These are phyloP conservation scores for Ganoderma leucocontextum DNA, from an alignment of 1,284 basidiomycete genomes.

Conservation along the genomic window DNA sequence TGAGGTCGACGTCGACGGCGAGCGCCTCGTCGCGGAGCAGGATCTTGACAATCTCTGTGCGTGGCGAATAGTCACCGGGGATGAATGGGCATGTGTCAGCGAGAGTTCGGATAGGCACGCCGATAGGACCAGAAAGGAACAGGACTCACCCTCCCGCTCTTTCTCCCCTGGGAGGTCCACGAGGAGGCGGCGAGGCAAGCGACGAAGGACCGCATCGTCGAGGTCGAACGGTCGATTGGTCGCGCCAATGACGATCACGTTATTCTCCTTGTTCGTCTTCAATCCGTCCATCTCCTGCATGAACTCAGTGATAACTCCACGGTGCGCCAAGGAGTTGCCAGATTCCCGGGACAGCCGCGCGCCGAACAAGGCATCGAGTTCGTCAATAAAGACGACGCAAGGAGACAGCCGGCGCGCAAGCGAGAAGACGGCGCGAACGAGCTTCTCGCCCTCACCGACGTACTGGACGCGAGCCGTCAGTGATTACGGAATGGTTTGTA, in stretches of 20 bases:
- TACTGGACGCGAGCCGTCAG: slow-evolving; percentile 59
- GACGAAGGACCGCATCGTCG: slow-evolving; percentile 86
- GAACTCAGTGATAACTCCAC: slow-evolving; percentile 90
- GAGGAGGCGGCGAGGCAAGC: slow-evolving; percentile 83
- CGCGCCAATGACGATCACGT: slow-evolving; percentile 93
- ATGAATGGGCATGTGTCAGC: slow-evolving; percentile 14
- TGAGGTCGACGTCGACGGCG: slow-evolving; percentile 73
- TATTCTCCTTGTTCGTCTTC: slow-evolving; percentile 80
- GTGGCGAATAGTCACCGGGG: slow-evolving; percentile 9
- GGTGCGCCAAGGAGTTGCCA: slow-evolving; percentile 85
- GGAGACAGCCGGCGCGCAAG: slow-evolving; percentile 89
- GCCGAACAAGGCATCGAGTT: slow-evolving; percentile 94
- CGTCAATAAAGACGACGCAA: slow-evolving; percentile 95
- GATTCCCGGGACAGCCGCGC: slow-evolving; percentile 86
- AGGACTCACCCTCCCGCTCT: slow-evolving; percentile 76
- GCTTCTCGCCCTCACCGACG: slow-evolving; percentile 95
- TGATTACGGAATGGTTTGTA: neutral
- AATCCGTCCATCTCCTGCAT: slow-evolving; percentile 99
- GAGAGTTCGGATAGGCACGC: slow-evolving; percentile 20
- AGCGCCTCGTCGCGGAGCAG: slow-evolving; percentile 81
- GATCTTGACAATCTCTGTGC: slow-evolving; percentile 83
- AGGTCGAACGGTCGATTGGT: slow-evolving; percentile 91
- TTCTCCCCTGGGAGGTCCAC: slow-evolving; percentile 87
- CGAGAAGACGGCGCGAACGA: slow-evolving; percentile 90
- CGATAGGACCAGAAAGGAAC: slow-evolving; percentile 3